Base-by-base conservation (phyloP, 2,329 filamentous ascomycete genomes). In the Clarireedia sp. region DNA sequence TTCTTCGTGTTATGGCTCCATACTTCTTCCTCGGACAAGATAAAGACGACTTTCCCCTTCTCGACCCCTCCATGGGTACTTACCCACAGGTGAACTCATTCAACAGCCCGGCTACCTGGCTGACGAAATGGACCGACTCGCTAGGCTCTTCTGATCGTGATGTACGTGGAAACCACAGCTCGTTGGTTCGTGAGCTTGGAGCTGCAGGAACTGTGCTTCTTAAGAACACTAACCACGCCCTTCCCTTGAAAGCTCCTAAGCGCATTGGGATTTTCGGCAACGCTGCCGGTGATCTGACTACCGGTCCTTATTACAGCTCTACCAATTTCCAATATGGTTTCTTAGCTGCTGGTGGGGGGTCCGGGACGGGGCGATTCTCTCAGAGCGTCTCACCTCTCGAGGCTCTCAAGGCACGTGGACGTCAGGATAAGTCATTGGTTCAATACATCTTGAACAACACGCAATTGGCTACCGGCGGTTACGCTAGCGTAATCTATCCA, bases 241-340 rank as follows among this genome's bases (percentile, higher is more conserved):
- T 53, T 76, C 91, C 58, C 87, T 95, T 69, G 81, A 76, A 55
- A 68, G 73, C 26, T 6, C 63, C 62, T 8, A 58, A 57, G 26
- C 55, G 58, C 73, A 86, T 57, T 79, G 51, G 66, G 81, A 3
- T 81, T 77, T 45, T 79, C 81, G 47, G 71, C 75, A 58, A 74
- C 85, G 50, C 83, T 78, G n/a, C 77, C 74, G 6, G 82, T 83
- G 69, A 83, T 78, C n/a, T 81, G 75, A 5, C 29, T 78, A 83
- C 2, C 33, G 63, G 63, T 19, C 54, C 40, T 26, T 63, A 60
- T 33, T 17, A 29, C 7, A 57, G 57, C 17, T 55, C 60, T 29
- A 49, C 23, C 14, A 29, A 64, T 17, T 75, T 73, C 1, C 70
- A 71, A n/a, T 78, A 78, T 54, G 77, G 77, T 70, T 50, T 67